Evolutionary conservation across 768 basidiomycete genomes (phyloP), one percentile per base, ranked within the genome.

Genomic region (Clavulina sp.): DNA sequence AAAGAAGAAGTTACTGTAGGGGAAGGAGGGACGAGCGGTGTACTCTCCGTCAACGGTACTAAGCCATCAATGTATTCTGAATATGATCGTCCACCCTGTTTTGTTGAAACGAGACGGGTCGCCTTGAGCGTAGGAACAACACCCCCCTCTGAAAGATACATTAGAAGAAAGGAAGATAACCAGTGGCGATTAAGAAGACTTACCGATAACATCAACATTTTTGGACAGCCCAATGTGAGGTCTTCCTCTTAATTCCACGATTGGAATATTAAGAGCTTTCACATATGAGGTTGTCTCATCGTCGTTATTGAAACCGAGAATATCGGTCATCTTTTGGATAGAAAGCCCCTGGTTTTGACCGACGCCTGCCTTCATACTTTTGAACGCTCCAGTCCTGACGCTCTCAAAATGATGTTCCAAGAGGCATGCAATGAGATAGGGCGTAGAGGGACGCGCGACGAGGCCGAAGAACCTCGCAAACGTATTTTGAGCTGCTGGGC

Each of bases 391-490:
- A 16, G 49, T 58, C 21, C 71, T 53, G 2, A 73, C 58, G 24
- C 68, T 68, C 50, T 83, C 81, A 61, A 97, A 91, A 44, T 87
- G 70, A n/a, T 80, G 68, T 62, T 93, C 86, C 41, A 91, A 69
- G 44, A 96, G 75, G 61, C 89, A 95, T 0, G 84, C 87, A 24
- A 95, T 76, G 24, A 97, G 76, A 60, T 83, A 95, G 2, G 87
- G 81, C 74, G 87, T 84, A 13, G 78, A 65, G 1, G 70, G 65
- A 49, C 72, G 76, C 38, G 79, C 78, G 57, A 83, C 73, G 40
- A 80, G 73, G 52, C 78, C 81, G 79, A 58, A 91, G 78, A 55
- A 76, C 54, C 56, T 81, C 63, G 44, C 71, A 58, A 31, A 85
- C 75, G n/a, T 58, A 52, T 69, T 69, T 9, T 60, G 61, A 9